Percentiles rank a stretch among this genome's conserved stretches.
Evolutionary conservation across 495 filamentous ascomycete species (phyloP).

Genomic region (Pyrenula massariospora): DNA sequence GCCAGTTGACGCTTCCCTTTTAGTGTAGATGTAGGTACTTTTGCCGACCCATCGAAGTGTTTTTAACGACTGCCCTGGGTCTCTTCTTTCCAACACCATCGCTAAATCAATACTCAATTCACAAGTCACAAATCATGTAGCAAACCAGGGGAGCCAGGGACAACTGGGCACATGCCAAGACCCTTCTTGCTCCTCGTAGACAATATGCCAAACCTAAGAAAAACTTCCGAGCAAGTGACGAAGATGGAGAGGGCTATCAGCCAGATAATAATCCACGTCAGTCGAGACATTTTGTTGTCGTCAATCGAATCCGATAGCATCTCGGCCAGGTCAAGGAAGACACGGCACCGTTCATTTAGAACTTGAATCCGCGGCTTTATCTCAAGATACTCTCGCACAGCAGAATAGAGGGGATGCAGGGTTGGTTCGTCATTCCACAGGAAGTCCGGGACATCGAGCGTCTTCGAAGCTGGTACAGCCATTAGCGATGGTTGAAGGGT

Average conservation of each 20-base stretch:
- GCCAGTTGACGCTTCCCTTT: too few species aligned
- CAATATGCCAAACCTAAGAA: slow-evolving; percentile 74
- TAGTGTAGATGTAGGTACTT: too few species aligned
- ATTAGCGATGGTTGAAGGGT: slow-evolving; percentile 2
- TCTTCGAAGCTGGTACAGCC: slow-evolving; percentile 66
- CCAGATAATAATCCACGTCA: slow-evolving; percentile 98
- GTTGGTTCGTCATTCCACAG: slow-evolving; percentile 98
- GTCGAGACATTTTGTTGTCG: slow-evolving; percentile 83
- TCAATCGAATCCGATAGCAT: slow-evolving; percentile 87
- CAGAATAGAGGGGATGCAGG: slow-evolving; percentile 85
- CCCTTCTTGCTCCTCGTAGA: slow-evolving; percentile 20
- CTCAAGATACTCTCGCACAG: slow-evolving; percentile 94
- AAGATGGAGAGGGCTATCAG: slow-evolving; percentile 83
- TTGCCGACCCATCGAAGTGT: too few species aligned
- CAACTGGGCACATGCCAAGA: not conserved
- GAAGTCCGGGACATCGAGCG: slow-evolving; percentile 95
- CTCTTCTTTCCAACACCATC: not conserved
- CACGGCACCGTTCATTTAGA: slow-evolving; percentile 89
- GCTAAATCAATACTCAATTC: not conserved
- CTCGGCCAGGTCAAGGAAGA: slow-evolving; percentile 93
- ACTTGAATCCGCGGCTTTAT: slow-evolving; percentile 91
- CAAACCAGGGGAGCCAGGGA: not conserved
- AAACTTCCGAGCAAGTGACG: slow-evolving; percentile 83
- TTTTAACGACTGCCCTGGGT: too few species aligned
- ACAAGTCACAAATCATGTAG: not conserved